A percentile compares a stretch with the other conserved stretches of the same genome.
Evolutionary conservation across 2,329 filamentous ascomycete species (phyloP).

Genomic region (Ophiognomonia clavigignenti-juglandacearum): DNA sequence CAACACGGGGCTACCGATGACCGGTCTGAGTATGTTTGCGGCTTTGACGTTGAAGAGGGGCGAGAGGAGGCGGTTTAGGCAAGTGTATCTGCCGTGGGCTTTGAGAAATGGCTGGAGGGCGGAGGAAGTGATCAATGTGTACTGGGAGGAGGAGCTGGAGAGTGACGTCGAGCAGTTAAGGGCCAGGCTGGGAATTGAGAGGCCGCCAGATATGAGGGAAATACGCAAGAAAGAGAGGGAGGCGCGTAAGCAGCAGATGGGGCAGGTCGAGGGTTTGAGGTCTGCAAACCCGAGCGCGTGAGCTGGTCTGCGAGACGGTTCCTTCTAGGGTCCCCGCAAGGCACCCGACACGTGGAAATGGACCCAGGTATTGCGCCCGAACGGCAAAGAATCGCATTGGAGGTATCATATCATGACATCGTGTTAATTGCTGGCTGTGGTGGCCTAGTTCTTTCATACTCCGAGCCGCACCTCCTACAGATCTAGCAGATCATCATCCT

Average conservation of each 20-base stretch:
- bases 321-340: no score
- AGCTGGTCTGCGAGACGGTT: no score
- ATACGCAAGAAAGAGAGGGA: conserved; percentile 68
- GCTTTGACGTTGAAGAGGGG: conserved; percentile 80
- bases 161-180: conserved; percentile 76
- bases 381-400: conserved; percentile 10
- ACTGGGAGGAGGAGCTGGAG: conserved; percentile 93
- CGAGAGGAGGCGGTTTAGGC: conserved; percentile 70
- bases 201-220: conserved; percentile 77
- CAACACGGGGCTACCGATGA: conserved; percentile 94
- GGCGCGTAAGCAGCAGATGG: conserved; percentile 62
- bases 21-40: conserved; percentile 77
- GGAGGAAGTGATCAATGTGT: conserved; percentile 87
- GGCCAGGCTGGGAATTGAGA: conserved; percentile 73
- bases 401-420: conserved; percentile 16
- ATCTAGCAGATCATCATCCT: conserved; percentile 73
- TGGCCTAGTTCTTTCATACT: no score
- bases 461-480: conserved; percentile 31
- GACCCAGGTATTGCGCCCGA: no score
- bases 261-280: conserved; percentile 18
- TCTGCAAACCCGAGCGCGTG: background rate
- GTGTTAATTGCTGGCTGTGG: background rate
- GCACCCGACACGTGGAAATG: no score
- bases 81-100: conserved; percentile 85
- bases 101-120: conserved; percentile 71